phyloP scores from a whole-genome alignment of 768 basidiomycete species.

The Lentinula aciculospora region DNA sequence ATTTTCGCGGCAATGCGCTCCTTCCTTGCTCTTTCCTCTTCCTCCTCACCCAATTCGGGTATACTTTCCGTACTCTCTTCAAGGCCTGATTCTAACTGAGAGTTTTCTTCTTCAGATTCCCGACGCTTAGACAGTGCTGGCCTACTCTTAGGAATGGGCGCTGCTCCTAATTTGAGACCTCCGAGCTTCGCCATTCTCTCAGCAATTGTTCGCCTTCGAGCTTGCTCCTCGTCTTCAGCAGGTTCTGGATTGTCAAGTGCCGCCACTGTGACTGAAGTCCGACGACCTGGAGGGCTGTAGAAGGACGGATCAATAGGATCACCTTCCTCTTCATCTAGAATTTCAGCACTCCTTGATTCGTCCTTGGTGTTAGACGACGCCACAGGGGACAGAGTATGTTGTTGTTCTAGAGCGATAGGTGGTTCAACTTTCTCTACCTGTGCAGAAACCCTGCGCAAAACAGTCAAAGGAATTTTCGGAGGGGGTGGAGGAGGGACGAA shows the following conservation, averaged over 20 bases:
- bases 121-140: conserved; percentile 27
- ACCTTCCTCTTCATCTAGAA: conserved; percentile 59
- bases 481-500: conserved; percentile 16
- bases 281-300: conserved; percentile 42
- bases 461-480: conserved; percentile 15
- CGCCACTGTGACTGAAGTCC: conserved; percentile 15
- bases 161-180: conserved; percentile 76
- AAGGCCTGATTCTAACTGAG: conserved; percentile 16
- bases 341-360: conserved; percentile 25
- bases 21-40: conserved; percentile 56
- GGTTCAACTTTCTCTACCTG: not conserved
- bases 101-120: conserved; percentile 17
- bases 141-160: conserved; percentile 38
- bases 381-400: not conserved
- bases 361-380: conserved; percentile 11
- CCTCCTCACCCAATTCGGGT: conserved; percentile 38
- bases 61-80: conserved; percentile 22
- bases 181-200: conserved; percentile 95
- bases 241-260: conserved; percentile 11
- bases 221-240: conserved; percentile 41
- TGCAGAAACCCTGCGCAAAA: not conserved
- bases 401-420: not conserved
- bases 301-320: conserved; percentile 69
- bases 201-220: conserved; percentile 68
- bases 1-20: conserved; percentile 49